Conservation (phyloP, 2,329 filamentous ascomycete genomes). For the Nakataea oryzae region DNA sequence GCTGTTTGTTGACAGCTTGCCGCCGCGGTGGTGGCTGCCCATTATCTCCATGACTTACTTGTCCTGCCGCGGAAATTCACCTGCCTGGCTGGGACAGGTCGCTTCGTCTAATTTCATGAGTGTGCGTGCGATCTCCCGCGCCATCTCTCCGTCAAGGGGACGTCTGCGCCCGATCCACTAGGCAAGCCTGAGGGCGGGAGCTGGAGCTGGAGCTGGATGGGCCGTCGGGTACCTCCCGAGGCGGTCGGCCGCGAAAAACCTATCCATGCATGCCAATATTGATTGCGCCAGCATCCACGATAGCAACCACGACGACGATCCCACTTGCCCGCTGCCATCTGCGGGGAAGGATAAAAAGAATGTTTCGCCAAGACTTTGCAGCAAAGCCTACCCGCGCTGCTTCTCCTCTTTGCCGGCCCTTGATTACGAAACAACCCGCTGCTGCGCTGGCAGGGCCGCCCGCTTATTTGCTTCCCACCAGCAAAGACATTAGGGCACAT, state of each 20-base stretch:
- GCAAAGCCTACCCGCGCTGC: not conserved
- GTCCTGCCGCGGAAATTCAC: not conserved
- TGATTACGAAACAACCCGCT: not conserved
- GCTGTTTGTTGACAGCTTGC: conserved; percentile 9
- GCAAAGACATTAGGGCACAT: not conserved
- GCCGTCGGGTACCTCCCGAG: not conserved
- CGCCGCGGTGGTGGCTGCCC: too few species aligned
- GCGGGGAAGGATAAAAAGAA: not conserved
- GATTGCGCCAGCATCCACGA: conserved; percentile 1
- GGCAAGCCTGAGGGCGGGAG: not conserved
- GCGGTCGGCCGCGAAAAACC: not conserved
- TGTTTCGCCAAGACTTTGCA: not conserved
- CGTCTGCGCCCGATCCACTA: not conserved
- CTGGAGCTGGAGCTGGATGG: not conserved
- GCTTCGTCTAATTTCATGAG: not conserved
- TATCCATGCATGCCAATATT: not conserved
- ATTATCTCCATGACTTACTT: not conserved
- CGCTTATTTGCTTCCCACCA: not conserved
- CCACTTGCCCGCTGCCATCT: not conserved
- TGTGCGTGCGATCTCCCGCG: not conserved
- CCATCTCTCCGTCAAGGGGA: not conserved
- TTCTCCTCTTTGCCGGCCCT: not conserved
- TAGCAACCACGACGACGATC: not conserved
- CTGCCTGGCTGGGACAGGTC: not conserved
- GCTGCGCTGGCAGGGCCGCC: not conserved